Base-by-base conservation (phyloP, 2,329 filamentous ascomycete species). In the Monosporascus sp. region DNA sequence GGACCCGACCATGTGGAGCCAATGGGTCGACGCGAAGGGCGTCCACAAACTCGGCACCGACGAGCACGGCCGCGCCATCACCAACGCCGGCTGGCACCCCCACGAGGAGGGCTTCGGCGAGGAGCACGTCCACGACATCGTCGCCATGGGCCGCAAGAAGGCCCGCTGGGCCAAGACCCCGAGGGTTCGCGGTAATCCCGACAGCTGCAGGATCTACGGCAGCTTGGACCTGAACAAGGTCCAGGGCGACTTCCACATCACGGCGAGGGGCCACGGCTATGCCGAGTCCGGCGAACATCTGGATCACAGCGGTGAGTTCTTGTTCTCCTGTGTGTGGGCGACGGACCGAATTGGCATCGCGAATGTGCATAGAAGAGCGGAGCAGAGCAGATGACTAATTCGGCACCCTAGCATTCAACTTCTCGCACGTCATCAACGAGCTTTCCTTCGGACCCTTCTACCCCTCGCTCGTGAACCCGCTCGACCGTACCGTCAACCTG, bases 401-500 rank as follows among this genome's bases (percentile, higher is more conserved):
- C 19, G n/a, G 49, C 8, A 26, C 9, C 45, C 26, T 63, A 93
- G 89, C 80, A 22, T 97, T 99, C 81, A 97, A 99, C 80, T 99
- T 99, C 79, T 93, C 91, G 35, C 94, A 99, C 76, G 87, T 96
- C 70, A 85, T 99, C 75, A 92, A 89, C 64, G 94, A 99, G 72
- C 84, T 99, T 63, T 97, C 92, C 54, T 99, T 96, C 72, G 94
- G 94, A 4, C 87, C 91, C n/a, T 96, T 92, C 76, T 97, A 97
- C 75, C 93, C 94, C 1, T 90, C 87, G 26, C 86, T 99, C 52
- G 82, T 88, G 65, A 99, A 99, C 74, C 94, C 94, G 0, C 89
- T 99, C 65, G 94, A 97, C 75, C 86, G 87, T 61, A 97, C 94
- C 45, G 84, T 92, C 72, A 89, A 92, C 65, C 73, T 78, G 3